phyloP scores from a whole-genome alignment of 2,329 filamentous ascomycete species.

The Pseudomassariella vexata region DNA sequence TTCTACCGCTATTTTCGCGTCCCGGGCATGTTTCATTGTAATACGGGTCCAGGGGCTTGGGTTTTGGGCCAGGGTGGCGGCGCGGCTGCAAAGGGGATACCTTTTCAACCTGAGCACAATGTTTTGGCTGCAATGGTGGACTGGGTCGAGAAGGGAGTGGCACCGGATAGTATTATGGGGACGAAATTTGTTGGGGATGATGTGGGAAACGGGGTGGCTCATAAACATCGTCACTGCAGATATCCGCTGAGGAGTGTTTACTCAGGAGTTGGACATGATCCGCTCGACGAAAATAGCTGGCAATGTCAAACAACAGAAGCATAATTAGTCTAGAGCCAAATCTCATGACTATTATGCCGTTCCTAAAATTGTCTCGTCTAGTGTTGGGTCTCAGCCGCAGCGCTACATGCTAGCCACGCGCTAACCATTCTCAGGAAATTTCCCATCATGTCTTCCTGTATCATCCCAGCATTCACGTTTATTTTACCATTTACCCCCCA shows the following conservation, averaged over 20 bases:
- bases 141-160: slow-evolving; percentile 38
- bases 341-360: no score
- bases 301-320: no score
- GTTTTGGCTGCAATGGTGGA: slow-evolving; percentile 40
- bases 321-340: no score
- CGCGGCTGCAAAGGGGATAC: slow-evolving; percentile 11
- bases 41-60: slow-evolving; percentile 39
- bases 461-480: no score
- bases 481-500: no score
- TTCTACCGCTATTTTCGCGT: slow-evolving; percentile 40
- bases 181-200: slow-evolving; percentile 25
- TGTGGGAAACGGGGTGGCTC: slow-evolving; percentile 17
- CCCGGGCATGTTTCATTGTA: slow-evolving; percentile 42
- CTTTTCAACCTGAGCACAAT: slow-evolving; percentile 32
- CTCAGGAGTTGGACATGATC: slow-evolving; percentile 18
- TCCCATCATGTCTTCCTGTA: no score
- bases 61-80: slow-evolving; percentile 18
- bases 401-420: no score
- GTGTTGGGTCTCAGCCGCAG: no score
- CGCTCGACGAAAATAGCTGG: slow-evolving; percentile 21
- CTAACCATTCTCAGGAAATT: no score
- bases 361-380: no score
- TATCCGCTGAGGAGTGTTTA: slow-evolving; percentile 28
- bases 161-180: slow-evolving; percentile 32
- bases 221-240: slow-evolving; percentile 27